Base-by-base conservation (phyloP, 2,329 filamentous ascomycete genomes). In the Ceratocystis diversiconidia region DNA sequence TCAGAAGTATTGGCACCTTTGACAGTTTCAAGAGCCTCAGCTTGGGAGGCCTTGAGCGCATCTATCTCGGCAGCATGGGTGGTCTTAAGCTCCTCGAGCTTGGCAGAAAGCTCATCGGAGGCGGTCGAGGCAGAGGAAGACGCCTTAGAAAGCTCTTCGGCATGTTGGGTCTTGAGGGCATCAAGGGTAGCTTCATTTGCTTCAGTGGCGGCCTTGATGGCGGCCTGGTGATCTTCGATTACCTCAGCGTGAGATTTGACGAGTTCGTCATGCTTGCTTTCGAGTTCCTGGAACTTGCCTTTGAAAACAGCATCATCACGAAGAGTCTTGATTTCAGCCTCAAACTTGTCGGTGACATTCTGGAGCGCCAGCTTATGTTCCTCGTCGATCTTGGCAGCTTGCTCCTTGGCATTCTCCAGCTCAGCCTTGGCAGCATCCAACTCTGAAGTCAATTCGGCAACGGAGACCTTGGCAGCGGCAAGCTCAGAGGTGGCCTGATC, bases 301-400 rank as follows among this genome's bases (percentile, higher is more conserved):
- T 84, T 85, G 74, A 85, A 84, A 72, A 82, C 82, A 15, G 84
- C 83, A 68, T 86, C 83, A 25, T 82, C 83, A 66, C 80, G 79
- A 17, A 86, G 79, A 66, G 80, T 80, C 70, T 86, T 83, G 64
- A 87, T 85, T 72, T 86, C 83, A n/a, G 79, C 78, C 71, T 86
- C 81, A 69, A 85, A 85, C 69, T 86, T 83, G 68, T 81, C 76
- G 1, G 82, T 83, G 65, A 86, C 73, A 68, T 79, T 79, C 72
- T 81, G 77, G 69, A 87, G 77, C 71, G 83, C 81, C 69, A 80
- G 78, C 68, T 82, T 78, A 70, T 86, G 82, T 72, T 79, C 80
- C 52, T 76, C 75, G 72, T 83, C 79, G 67, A 85, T 73, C 71
- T 79, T 79, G 15, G 78, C 74, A 28, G 66, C 28, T 22, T 81